phyloP scores from a whole-genome alignment of 306 rosid species.

The Argentina anserina region DNA sequence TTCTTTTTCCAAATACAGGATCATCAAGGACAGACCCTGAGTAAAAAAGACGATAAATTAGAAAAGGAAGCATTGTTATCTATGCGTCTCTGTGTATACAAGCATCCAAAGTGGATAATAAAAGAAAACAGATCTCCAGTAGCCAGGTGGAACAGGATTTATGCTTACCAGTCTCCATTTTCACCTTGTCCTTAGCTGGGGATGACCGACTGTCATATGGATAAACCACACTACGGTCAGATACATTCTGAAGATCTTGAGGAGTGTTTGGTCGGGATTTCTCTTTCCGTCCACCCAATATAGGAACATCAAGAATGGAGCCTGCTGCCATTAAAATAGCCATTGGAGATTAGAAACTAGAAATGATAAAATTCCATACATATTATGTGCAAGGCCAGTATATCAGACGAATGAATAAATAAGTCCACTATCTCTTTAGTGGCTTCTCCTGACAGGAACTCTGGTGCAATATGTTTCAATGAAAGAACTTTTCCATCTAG shows the following conservation, averaged over 20 bases:
- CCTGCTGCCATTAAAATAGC: slow-evolving; percentile 56
- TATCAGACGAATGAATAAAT: background rate
- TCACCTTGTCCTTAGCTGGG: slow-evolving; percentile 34
- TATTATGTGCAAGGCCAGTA: background rate
- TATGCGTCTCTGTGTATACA: background rate
- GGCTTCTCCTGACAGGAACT: slow-evolving; percentile 2
- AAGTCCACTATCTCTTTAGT: slow-evolving; percentile 29
- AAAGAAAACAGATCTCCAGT: slow-evolving; percentile 26
- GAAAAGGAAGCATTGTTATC: slow-evolving; percentile 13
- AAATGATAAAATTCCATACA: background rate
- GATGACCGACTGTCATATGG: slow-evolving; percentile 45
- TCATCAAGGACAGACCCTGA: slow-evolving; percentile 49
- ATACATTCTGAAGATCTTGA: slow-evolving; percentile 31
- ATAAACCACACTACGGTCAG: slow-evolving; percentile 30
- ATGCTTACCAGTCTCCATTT: slow-evolving; percentile 21
- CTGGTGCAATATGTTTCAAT: background rate
- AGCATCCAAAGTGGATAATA: background rate
- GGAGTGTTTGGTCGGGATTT: slow-evolving; percentile 54
- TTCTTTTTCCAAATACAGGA: slow-evolving; percentile 44
- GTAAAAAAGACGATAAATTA: slow-evolving; percentile 3
- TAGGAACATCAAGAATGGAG: slow-evolving; percentile 38
- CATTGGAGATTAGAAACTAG: slow-evolving; percentile 27
- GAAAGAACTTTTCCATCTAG: background rate
- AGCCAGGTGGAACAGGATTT: slow-evolving; percentile 17
- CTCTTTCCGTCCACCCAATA: slow-evolving; percentile 44